Conservation (phyloP, 164 flowering plant genomes). For the Taxillus chinensis region DNA sequence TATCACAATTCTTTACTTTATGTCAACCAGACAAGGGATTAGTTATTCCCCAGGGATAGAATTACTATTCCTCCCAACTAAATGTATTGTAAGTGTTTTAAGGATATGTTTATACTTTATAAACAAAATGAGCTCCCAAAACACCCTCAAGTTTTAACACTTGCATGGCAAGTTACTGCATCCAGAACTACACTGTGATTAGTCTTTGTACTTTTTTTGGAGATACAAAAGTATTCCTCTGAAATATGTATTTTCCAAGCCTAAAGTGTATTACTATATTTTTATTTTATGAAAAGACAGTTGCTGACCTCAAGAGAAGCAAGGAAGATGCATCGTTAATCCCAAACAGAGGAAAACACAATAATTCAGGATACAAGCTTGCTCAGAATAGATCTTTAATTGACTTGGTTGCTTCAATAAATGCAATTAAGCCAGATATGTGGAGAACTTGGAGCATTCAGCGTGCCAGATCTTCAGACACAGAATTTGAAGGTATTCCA, state of each 20-base stretch:
- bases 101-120: no score
- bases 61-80: no score
- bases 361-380: constrained; percentile 9
- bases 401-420: constrained; percentile 12
- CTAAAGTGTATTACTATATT: constrained; percentile 14
- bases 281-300: constrained; percentile 51
- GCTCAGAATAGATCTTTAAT: constrained; percentile 10
- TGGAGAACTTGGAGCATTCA: constrained; percentile 58
- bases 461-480: constrained; percentile 33
- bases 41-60: no score
- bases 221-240: no score
- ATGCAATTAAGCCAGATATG: constrained; percentile 27
- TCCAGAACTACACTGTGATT: not conserved
- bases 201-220: not conserved
- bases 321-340: constrained; percentile 10
- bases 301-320: constrained; percentile 24
- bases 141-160: not conserved
- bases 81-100: no score
- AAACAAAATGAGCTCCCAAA: no score
- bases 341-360: constrained; percentile 7
- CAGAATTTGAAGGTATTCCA: constrained; percentile 51
- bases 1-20: no score
- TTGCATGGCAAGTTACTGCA: not conserved
- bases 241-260: not conserved
- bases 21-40: no score